Evolutionary conservation across 192 early-diverging fungal species (phyloP).

Genomic region (Phlyctochytrium bullatum): DNA sequence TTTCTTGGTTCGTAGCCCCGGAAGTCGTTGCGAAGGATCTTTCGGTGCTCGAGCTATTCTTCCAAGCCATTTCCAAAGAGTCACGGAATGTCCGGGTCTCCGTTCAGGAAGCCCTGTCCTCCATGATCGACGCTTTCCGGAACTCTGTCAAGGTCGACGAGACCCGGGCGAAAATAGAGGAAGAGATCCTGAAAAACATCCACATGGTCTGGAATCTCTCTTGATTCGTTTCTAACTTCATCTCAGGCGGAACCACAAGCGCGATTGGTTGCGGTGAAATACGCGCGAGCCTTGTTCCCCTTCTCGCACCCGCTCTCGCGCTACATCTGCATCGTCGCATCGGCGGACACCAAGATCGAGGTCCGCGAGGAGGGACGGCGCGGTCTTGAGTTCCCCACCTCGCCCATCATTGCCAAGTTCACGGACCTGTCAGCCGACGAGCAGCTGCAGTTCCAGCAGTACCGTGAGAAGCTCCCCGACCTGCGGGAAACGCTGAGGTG

Average conservation of each 20-base stretch:
- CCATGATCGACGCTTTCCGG: constrained; percentile 66
- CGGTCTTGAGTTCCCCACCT: constrained; percentile 46
- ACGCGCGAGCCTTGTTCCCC: constrained; percentile 47
- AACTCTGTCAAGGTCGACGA: constrained; percentile 10
- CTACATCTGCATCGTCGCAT: constrained; percentile 40
- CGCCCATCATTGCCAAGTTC: neutral
- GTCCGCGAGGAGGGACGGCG: constrained; percentile 43
- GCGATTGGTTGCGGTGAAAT: constrained; percentile 42
- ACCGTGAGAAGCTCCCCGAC: constrained; percentile 17
- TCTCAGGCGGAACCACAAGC: constrained; percentile 40
- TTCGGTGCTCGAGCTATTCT: constrained; percentile 62
- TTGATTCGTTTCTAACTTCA: neutral
- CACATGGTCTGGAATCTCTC: constrained; percentile 32
- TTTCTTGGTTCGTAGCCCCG: constrained; percentile 50
- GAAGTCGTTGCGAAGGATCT: constrained; percentile 62
- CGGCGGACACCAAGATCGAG: constrained; percentile 46
- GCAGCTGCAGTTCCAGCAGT: constrained; percentile 4
- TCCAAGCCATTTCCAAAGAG: constrained; percentile 65
- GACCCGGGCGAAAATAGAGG: constrained; percentile 24
- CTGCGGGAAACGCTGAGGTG: constrained; percentile 18
- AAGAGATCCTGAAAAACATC: constrained; percentile 38
- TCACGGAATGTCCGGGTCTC: constrained; percentile 65
- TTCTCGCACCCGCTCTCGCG: constrained; percentile 39
- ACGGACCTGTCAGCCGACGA: neutral
- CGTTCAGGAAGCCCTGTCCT: constrained; percentile 77